Base-by-base conservation (phyloP, 805 yeast species). In the Wickerhamomyces canadensis region DNA sequence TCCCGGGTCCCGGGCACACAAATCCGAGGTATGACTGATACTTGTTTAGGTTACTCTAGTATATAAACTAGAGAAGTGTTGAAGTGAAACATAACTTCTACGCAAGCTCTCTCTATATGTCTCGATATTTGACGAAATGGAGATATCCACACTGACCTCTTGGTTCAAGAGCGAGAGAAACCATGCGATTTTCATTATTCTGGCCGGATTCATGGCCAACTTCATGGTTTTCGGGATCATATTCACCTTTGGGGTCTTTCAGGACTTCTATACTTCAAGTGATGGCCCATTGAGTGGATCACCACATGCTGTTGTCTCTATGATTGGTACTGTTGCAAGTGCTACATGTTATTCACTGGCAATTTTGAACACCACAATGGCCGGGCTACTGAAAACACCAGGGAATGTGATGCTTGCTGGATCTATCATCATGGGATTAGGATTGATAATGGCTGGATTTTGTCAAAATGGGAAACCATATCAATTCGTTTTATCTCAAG, bases 241-340 rank as follows among this genome's bases (percentile, higher is more conserved):
- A 6, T 62, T 62, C 43, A 52, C 66, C 1, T 64, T 53, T 37
- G 68, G 68, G 40, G 60, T 64, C 6, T 64, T 56, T 35, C 67
- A 64, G 34, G 65, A 63, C 19, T 62, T 4, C 42, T 64, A 17
- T 19, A 34, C 6, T 18, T 36, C 11, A 13, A 14, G 5, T 6
- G 9, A 12, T 9, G n/a, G 13, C 8, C 32, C 32, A 18, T 14
- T 12, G n/a, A 14, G 11, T 16, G 32, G 16, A 11, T 26, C 43
- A 19, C 39, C 57, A 5, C 52, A 51, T 17, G 52, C 65, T 1
- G 37, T 44, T 19, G 60, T 62, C 12, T 54, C 68, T 1, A 38
- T 63, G 33, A 52, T 64, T 18, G 68, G 68, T 24, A 55, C 67
- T 3, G 41, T 54, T 5, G 58, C 60, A 5, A 52, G 55, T 13